Evolutionary conservation across 2,329 filamentous ascomycete genomes (phyloP), one percentile per base, ranked within the genome.

Genomic region (Canariomyces notabilis): DNA sequence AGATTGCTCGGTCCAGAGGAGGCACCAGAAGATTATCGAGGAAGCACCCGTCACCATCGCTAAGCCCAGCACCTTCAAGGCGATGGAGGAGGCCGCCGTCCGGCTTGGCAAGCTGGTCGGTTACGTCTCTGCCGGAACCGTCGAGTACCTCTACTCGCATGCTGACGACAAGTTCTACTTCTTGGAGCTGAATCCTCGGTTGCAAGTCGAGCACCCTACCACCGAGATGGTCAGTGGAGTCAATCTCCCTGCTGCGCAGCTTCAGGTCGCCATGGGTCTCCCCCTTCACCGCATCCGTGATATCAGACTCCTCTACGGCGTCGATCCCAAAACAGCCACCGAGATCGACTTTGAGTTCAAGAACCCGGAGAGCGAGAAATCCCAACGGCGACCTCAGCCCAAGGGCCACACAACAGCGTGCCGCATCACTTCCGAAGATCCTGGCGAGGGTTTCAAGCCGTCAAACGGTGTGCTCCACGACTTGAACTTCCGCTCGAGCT

Each of bases 21-120:
- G 93, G 67, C 94, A 98, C 72, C 94, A 98, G 71, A 98, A 98
- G 78, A 98, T 98, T 68, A 98, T 98, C 55, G 93, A 98, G 69
- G 93, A 98, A 70, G 93, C 93, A 5, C 93, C 93, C 31, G 94
- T 97, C 57, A 98, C 93, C 31, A 95, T 98, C 57, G 94, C 93
- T 44, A 93, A 89, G 68, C 74, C 82, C 39, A 75, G 80, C 53
- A 96, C 90, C 41, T 98, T 98, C 82, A 85, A 86, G 65, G 83
- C 85, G 46, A 98, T 98, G 93, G 94, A 97, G 73, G 85, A 90
- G 60, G 91, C 93, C 35, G 93, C 93, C 38, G 93, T 98, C 37
- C 88, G 93, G 59, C 81, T 98, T 29, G 93, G 93, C 61, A 85
- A 82, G 65, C 81, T 98, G 33, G 93, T 98, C 64, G 93, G 93